A percentile compares a stretch with the other conserved stretches of the same genome.
Evolutionary conservation across 2,329 filamentous ascomycete genomes (phyloP).

Genomic region (Teratosphaeria pseudoeucalypti): DNA sequence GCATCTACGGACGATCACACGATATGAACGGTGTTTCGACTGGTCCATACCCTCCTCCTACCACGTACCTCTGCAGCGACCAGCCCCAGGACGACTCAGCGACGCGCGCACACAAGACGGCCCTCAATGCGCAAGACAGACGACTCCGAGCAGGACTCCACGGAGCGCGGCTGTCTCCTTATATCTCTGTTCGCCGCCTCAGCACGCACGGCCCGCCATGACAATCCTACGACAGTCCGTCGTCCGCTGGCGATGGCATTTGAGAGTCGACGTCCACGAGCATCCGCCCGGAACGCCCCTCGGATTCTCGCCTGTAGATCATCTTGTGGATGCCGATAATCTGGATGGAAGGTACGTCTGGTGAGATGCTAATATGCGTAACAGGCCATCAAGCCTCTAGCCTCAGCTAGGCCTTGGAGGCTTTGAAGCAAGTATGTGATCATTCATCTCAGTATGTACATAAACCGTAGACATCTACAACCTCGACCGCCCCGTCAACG

Average conservation of each 20-base stretch:
- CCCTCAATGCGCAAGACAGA: neutral
- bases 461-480: constrained; percentile 14
- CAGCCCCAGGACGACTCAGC: neutral
- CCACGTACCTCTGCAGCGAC: neutral
- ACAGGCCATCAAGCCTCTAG: neutral
- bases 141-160: neutral
- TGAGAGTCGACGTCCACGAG: too few relatives aligned
- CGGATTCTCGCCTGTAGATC: neutral
- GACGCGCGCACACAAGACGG: neutral
- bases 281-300: neutral
- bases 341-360: neutral
- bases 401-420: neutral
- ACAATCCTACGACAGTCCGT: too few relatives aligned
- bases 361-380: neutral
- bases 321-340: neutral
- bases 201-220: neutral
- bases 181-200: neutral
- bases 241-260: too few relatives aligned
- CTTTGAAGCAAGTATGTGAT: neutral
- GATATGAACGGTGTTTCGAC: too few relatives aligned
- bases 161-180: neutral
- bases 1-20: neutral
- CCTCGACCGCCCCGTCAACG: constrained; percentile 24
- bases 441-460: neutral
- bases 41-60: too few relatives aligned